Evolutionary conservation across 768 basidiomycete species (phyloP).

Genomic region (Epithele typhae): DNA sequence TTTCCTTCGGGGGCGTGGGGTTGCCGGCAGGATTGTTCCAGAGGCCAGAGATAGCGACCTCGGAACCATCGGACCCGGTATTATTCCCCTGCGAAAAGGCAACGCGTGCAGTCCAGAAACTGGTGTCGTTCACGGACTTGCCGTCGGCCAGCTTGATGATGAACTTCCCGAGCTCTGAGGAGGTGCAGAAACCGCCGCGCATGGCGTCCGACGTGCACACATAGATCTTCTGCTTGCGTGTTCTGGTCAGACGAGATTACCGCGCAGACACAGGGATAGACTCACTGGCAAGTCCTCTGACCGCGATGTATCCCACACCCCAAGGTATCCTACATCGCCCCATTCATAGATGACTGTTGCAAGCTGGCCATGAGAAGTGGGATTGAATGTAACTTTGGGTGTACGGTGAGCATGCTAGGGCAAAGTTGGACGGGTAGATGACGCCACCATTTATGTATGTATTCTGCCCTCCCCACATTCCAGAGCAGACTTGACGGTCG

Average conservation of each 20-base stretch:
- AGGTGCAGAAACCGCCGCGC: slow-evolving; percentile 62
- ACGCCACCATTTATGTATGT: slow-evolving; percentile 81
- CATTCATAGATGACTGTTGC: slow-evolving; percentile 97
- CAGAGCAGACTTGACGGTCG: slow-evolving; percentile 88
- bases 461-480: slow-evolving; percentile 82
- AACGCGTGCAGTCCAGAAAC: slow-evolving; percentile 85
- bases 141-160: slow-evolving; percentile 73
- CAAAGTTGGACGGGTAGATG: slow-evolving; percentile 1
- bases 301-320: slow-evolving; percentile 51
- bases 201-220: slow-evolving; percentile 87
- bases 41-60: slow-evolving; percentile 30
- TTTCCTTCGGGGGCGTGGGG: slow-evolving; percentile 47
- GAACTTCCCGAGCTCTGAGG: slow-evolving; percentile 78
- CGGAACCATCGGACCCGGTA: slow-evolving; percentile 20
- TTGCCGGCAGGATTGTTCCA: slow-evolving; percentile 62
- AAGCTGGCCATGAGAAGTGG: slow-evolving; percentile 75
- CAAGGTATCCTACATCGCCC: slow-evolving; percentile 81
- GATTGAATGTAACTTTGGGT: slow-evolving; percentile 71
- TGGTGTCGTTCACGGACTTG: slow-evolving; percentile 63
- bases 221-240: slow-evolving; percentile 75
- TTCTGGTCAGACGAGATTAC: slow-evolving; percentile 16
- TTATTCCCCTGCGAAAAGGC: slow-evolving; percentile 41
- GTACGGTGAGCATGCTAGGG: slow-evolving; percentile 5
- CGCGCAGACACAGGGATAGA: slow-evolving; percentile 7
- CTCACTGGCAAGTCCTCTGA: slow-evolving; percentile 65